Evolutionary conservation across 805 yeast species (phyloP).

Genomic region (Nakazawaea populi): DNA sequence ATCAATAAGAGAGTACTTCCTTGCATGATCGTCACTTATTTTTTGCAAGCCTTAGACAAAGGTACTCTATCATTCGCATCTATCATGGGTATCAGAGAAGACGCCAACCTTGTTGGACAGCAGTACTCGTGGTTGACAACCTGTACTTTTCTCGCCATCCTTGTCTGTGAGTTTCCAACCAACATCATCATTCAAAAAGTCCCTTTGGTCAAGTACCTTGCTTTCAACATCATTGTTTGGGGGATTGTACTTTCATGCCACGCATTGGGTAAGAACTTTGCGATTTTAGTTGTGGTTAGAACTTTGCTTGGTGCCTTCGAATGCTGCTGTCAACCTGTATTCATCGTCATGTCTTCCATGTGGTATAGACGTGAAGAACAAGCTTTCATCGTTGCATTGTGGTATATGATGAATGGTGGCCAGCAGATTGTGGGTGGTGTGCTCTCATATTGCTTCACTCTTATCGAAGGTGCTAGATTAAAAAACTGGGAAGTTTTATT

Average conservation of each 20-base stretch:
- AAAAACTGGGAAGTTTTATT: slow-evolving; percentile 27
- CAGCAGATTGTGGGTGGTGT: slow-evolving; percentile 22
- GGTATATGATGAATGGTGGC: slow-evolving; percentile 36
- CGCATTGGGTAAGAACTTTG: slow-evolving; percentile 33
- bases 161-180: slow-evolving; percentile 4
- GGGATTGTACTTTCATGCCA: slow-evolving; percentile 35
- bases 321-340: not conserved
- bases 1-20: slow-evolving; percentile 39
- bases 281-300: slow-evolving; percentile 33
- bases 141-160: slow-evolving; percentile 5
- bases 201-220: slow-evolving; percentile 16
- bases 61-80: slow-evolving; percentile 16
- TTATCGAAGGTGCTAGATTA: slow-evolving; percentile 16
- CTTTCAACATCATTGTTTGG: slow-evolving; percentile 33
- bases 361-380: slow-evolving; percentile 53
- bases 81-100: slow-evolving; percentile 29
- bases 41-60: slow-evolving; percentile 8
- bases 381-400: slow-evolving; percentile 44
- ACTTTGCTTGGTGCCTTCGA: slow-evolving; percentile 16
- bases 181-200: slow-evolving; percentile 12
- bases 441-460: slow-evolving; percentile 26
- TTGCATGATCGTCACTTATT: slow-evolving; percentile 2
- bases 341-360: slow-evolving; percentile 43
- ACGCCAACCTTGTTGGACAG: slow-evolving; percentile 21
- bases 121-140: slow-evolving; percentile 19